Percentiles rank a stretch among this genome's conserved stretches.
These are phyloP conservation scores for Cytidiella melzeri DNA, from an alignment of 768 basidiomycete species.

Conservation along the genomic window DNA sequence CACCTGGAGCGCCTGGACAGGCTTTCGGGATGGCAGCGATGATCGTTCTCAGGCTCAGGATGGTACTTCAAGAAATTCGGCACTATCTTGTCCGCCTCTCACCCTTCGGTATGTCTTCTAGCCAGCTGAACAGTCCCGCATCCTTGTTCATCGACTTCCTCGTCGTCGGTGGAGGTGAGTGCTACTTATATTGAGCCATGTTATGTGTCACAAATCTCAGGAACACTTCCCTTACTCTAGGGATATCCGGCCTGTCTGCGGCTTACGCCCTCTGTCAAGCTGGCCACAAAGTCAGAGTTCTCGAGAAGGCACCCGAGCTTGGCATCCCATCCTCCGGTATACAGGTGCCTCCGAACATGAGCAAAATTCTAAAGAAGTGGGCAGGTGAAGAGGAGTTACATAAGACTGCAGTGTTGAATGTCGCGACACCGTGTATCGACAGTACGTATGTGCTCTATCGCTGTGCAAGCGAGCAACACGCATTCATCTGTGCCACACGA, in stretches of 20 bases:
- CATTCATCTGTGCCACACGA: no score
- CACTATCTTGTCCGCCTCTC: no score
- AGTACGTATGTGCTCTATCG: constrained; percentile 22
- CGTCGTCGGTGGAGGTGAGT: constrained; percentile 42
- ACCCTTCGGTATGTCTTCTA: no score
- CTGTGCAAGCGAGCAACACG: constrained; percentile 6
- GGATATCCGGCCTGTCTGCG: constrained; percentile 49
- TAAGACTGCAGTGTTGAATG: constrained; percentile 30
- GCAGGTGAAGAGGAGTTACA: constrained; percentile 40
- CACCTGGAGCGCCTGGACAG: no score
- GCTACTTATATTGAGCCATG: neutral
- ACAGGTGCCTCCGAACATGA: no score
- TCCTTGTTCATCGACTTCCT: constrained; percentile 32
- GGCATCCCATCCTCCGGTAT: constrained; percentile 32
- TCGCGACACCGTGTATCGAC: constrained; percentile 28
- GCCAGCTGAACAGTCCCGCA: no score
- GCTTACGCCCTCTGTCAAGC: constrained; percentile 49
- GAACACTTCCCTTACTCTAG: constrained; percentile 18
- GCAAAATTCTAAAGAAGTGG: no score
- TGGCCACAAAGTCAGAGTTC: constrained; percentile 52
- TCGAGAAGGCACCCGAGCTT: constrained; percentile 42
- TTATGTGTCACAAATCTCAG: no score
- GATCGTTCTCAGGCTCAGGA: no score
- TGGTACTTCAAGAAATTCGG: no score
- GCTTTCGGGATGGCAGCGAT: no score